Evolutionary conservation across 345 rosid species (phyloP).

Genomic region (Bruguiera parviflora): DNA sequence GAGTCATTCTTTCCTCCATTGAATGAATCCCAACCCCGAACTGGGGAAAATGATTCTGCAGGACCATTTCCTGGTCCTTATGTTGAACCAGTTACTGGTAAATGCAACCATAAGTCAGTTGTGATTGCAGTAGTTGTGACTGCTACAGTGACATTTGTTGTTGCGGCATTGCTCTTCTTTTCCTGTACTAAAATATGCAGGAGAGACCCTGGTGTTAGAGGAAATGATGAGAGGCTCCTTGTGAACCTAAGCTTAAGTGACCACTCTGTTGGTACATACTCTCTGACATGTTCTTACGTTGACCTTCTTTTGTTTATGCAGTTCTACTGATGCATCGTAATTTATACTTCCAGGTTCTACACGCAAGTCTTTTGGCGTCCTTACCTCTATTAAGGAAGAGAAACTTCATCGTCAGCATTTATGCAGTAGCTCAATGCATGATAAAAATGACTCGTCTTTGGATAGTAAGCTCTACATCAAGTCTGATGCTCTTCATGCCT

Average conservation of each 20-base stretch:
- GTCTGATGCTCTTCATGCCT: slow-evolving; percentile 24
- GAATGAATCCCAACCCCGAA: slow-evolving; percentile 25
- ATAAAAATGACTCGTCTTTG: slow-evolving; percentile 35
- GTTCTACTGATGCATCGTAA: slow-evolving; percentile 17
- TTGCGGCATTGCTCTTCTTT: slow-evolving; percentile 62
- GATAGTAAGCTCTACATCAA: slow-evolving; percentile 19
- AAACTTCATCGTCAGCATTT: slow-evolving; percentile 38
- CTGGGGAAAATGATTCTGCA: slow-evolving; percentile 19
- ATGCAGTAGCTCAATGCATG: slow-evolving; percentile 39
- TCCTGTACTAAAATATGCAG: slow-evolving; percentile 49
- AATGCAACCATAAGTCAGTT: slow-evolving; percentile 31
- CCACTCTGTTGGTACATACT: slow-evolving; percentile 52
- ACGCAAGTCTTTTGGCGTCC: slow-evolving; percentile 36
- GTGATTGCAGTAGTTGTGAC: slow-evolving; percentile 70
- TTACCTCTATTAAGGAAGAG: slow-evolving; percentile 47
- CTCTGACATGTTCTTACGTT: background rate
- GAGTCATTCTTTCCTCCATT: slow-evolving; percentile 29
- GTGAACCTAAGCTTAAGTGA: slow-evolving; percentile 77
- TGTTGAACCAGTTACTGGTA: slow-evolving; percentile 23
- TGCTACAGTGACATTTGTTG: slow-evolving; percentile 57
- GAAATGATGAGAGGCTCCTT: slow-evolving; percentile 79
- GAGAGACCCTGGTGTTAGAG: slow-evolving; percentile 36
- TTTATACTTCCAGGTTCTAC: slow-evolving; percentile 57
- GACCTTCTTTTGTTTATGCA: slow-evolving; percentile 2
- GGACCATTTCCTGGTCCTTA: slow-evolving; percentile 29